phyloP scores from a whole-genome alignment of 139 green algal genomes.

The Limnomonas spitsbergensis region DNA sequence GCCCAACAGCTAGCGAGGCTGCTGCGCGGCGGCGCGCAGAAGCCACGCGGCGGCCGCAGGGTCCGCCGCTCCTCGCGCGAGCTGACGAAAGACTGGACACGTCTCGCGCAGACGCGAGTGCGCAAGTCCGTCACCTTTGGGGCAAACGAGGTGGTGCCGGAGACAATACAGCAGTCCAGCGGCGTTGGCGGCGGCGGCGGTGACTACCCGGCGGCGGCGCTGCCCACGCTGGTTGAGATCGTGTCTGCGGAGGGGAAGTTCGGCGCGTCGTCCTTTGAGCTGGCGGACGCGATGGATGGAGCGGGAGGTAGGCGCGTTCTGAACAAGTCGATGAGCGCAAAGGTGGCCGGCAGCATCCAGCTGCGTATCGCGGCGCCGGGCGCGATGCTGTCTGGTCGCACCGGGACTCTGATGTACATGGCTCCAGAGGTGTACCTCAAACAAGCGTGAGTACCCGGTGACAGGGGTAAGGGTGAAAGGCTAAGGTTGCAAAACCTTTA shows the following conservation, averaged over 20 bases:
- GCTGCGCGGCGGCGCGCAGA: background rate
- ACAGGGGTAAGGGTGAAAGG: too few relatives aligned
- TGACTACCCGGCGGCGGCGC: background rate
- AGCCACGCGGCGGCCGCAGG: too few relatives aligned
- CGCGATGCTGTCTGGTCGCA: background rate
- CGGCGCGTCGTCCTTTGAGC: background rate
- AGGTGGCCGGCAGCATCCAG: background rate
- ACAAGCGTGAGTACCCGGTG: background rate
- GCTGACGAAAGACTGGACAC: background rate
- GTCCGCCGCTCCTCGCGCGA: background rate
- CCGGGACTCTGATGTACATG: conserved; percentile 3
- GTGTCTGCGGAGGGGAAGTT: too few relatives aligned
- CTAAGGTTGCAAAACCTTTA: too few relatives aligned
- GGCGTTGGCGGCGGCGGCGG: too few relatives aligned
- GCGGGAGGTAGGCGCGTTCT: background rate
- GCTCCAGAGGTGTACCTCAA: background rate
- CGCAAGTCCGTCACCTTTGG: background rate
- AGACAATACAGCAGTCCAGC: background rate
- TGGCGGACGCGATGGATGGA: background rate
- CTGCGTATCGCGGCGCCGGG: background rate
- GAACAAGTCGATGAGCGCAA: background rate
- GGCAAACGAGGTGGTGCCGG: background rate
- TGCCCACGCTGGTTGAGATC: too few relatives aligned
- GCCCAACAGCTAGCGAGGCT: too few relatives aligned
- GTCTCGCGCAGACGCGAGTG: background rate